Percentiles rank a stretch among this genome's conserved stretches.
These are phyloP conservation scores for Pythium diclinum DNA, from an alignment of 352 stramenopile species.

Conservation along the genomic window DNA sequence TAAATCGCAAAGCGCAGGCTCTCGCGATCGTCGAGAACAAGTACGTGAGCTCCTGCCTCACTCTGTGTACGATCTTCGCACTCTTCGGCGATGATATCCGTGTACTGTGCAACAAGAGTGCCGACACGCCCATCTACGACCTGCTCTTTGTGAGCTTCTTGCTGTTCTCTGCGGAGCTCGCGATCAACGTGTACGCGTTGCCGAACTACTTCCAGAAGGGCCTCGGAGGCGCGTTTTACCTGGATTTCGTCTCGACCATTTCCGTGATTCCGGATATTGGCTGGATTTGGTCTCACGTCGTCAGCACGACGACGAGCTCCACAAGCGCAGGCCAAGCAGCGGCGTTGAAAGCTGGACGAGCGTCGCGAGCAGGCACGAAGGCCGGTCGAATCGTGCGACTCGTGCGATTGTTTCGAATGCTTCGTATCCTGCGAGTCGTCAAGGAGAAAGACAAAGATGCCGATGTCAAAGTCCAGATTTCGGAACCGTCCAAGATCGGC, in stretches of 20 bases:
- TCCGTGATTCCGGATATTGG: slow-evolving; percentile 91
- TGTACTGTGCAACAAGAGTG: slow-evolving; percentile 63
- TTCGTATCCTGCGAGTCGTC: slow-evolving; percentile 83
- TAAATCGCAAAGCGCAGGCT: slow-evolving; percentile 44
- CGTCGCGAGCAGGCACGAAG: slow-evolving; percentile 84
- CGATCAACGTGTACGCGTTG: slow-evolving; percentile 64
- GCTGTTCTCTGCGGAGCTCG: slow-evolving; percentile 70
- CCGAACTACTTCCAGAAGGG: slow-evolving; percentile 78
- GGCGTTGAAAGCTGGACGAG: slow-evolving; percentile 79
- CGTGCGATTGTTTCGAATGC: slow-evolving; percentile 89
- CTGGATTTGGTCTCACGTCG: slow-evolving; percentile 74
- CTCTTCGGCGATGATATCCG: slow-evolving; percentile 87
- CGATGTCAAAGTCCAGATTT: slow-evolving; percentile 67
- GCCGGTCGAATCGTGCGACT: slow-evolving; percentile 90
- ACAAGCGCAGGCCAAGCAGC: slow-evolving; percentile 43
- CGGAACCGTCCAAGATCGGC: slow-evolving; percentile 91
- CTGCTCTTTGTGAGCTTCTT: slow-evolving; percentile 81
- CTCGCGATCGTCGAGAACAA: slow-evolving; percentile 65
- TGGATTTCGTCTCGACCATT: slow-evolving; percentile 92
- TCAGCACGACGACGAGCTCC: slow-evolving; percentile 31
- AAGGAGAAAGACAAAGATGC: slow-evolving; percentile 68
- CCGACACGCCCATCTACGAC: slow-evolving; percentile 67
- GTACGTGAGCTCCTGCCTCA: slow-evolving; percentile 62
- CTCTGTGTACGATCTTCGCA: slow-evolving; percentile 80
- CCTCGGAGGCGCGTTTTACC: slow-evolving; percentile 87